These are phyloP conservation scores for Auricularia auricula-judae DNA, from an alignment of 768 basidiomycete species.

Conservation along the genomic window DNA sequence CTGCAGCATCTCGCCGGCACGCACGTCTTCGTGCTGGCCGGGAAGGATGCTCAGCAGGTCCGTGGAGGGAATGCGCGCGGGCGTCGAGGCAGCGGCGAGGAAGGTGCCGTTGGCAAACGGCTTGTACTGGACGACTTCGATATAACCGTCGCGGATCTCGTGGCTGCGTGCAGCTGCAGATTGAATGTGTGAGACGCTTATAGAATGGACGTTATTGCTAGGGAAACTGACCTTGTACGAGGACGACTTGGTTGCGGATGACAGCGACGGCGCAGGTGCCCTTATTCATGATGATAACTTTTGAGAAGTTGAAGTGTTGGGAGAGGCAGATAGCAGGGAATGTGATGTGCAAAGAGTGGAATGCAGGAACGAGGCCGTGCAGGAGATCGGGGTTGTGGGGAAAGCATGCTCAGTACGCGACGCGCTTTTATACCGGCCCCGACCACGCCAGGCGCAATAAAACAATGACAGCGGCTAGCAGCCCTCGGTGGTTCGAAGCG, in stretches of 20 bases:
- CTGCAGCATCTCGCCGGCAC: slow-evolving; percentile 45
- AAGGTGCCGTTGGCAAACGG: slow-evolving; percentile 60
- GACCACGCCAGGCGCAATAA: too few species aligned
- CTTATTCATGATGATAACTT: slow-evolving; percentile 12
- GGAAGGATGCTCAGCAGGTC: slow-evolving; percentile 55
- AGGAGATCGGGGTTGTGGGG: too few species aligned
- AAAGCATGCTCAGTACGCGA: too few species aligned
- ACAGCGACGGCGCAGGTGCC: slow-evolving; percentile 59
- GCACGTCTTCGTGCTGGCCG: slow-evolving; percentile 18
- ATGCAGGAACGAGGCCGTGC: too few species aligned
- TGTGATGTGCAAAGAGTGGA: slow-evolving; percentile 1
- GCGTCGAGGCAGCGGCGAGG: slow-evolving; percentile 46
- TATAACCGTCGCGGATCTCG: slow-evolving; percentile 39
- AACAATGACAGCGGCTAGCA: too few species aligned
- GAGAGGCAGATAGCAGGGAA: background rate
- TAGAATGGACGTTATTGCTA: background rate
- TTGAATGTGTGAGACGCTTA: slow-evolving; percentile 6
- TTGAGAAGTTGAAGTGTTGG: too few species aligned
- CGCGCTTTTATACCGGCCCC: too few species aligned
- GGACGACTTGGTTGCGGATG: slow-evolving; percentile 54
- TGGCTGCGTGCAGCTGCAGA: slow-evolving; percentile 45
- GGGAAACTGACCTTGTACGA: slow-evolving; percentile 48
- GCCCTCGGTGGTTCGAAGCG: too few species aligned
- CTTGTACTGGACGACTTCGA: slow-evolving; percentile 55
- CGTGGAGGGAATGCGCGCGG: slow-evolving; percentile 48